Evolutionary conservation across 169 alveolate species (phyloP).

Genomic region (Plasmodium vinckei): DNA sequence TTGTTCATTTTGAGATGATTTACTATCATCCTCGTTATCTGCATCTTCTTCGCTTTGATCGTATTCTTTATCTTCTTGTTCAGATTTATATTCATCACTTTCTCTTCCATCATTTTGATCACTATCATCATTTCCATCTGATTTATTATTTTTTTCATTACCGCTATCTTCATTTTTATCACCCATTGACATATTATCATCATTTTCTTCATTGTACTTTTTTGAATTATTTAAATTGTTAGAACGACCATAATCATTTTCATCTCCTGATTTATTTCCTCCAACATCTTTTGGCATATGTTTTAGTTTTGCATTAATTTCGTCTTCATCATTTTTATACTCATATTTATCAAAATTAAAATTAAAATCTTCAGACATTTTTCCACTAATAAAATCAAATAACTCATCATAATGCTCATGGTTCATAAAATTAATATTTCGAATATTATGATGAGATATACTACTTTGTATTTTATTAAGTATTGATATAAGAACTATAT

Average conservation of each 20-base stretch:
- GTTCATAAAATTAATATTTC: conserved; percentile 75
- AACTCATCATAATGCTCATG: conserved; percentile 69
- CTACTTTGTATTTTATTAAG: conserved; percentile 19
- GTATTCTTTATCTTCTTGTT: conserved; percentile 32
- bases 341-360: conserved; percentile 16
- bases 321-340: conserved; percentile 57
- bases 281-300: not conserved
- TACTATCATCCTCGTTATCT: conserved; percentile 15
- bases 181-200: not conserved
- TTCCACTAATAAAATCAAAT: conserved; percentile 27
- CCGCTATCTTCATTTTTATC: conserved; percentile 8
- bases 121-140: conserved; percentile 36
- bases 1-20: too few relatives aligned
- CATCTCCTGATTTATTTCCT: not conserved
- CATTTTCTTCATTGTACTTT: not conserved
- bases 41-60: conserved; percentile 79
- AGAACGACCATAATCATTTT: not conserved
- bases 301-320: conserved; percentile 53
- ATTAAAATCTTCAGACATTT: conserved; percentile 39
- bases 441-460: conserved; percentile 56
- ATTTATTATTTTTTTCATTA: conserved; percentile 75
- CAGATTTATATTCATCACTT: conserved; percentile 4
- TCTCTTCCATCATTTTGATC: conserved; percentile 78
- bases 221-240: not conserved
- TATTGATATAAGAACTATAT: conserved; percentile 66